These are phyloP conservation scores for Fusarium sp. DNA, from an alignment of 2,329 filamentous ascomycete genomes.

Conservation along the genomic window DNA sequence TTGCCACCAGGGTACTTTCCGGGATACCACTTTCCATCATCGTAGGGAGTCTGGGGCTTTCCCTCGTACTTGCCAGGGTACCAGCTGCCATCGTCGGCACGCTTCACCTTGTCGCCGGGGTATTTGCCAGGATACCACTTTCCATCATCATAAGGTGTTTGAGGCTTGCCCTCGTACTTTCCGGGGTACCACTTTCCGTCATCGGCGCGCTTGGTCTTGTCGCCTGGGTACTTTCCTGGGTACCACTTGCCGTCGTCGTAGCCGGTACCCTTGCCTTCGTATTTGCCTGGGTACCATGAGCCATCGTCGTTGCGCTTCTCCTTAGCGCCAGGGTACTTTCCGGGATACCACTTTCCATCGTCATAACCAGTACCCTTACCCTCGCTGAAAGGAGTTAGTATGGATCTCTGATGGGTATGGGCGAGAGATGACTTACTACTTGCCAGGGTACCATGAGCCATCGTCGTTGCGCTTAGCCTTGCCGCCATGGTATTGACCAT, in stretches of 20 bases:
- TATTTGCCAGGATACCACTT: slow-evolving; percentile 23
- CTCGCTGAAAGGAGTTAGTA: neutral
- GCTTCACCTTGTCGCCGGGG: slow-evolving; percentile 10
- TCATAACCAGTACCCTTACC: neutral
- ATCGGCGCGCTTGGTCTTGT: neutral
- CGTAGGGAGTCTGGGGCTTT: neutral
- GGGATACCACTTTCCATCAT: slow-evolving; percentile 26
- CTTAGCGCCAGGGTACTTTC: slow-evolving; percentile 21
- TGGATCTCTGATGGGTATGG: neutral
- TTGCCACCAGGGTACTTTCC: slow-evolving; percentile 28
- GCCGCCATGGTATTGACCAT: slow-evolving; percentile 10
- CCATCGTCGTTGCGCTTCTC: neutral
- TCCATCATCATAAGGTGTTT: slow-evolving; percentile 3
- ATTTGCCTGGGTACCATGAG: slow-evolving; percentile 12
- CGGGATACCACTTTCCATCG: slow-evolving; percentile 14
- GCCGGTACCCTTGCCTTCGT: neutral
- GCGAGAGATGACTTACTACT: neutral
- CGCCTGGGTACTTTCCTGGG: slow-evolving; percentile 18
- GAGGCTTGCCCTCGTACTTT: slow-evolving; percentile 10
- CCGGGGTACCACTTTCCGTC: slow-evolving; percentile 1
- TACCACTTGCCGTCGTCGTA: slow-evolving; percentile 1
- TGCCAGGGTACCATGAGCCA: slow-evolving; percentile 13
- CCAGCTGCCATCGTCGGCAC: neutral
- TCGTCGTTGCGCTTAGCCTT: slow-evolving; percentile 18
- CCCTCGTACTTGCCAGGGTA: slow-evolving; percentile 24